Percentiles rank a stretch among this genome's conserved stretches.
These are phyloP conservation scores for Vanrija sp. DNA, from an alignment of 1,284 basidiomycete genomes.

Conservation along the genomic window DNA sequence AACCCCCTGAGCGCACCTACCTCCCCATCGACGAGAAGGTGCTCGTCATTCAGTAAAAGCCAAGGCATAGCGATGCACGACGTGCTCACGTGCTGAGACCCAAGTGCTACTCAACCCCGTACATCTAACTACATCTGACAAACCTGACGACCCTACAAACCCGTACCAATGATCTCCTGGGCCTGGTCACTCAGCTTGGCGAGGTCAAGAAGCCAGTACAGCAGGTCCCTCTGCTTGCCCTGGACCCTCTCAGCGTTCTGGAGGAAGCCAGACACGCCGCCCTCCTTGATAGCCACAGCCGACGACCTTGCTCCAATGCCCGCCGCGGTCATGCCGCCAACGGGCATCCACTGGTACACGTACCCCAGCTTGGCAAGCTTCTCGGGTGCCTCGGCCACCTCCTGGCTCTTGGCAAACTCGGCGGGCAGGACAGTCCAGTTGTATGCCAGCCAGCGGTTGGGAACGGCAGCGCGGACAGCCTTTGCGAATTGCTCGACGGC, in stretches of 20 bases:
- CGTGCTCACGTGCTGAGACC: too few species aligned
- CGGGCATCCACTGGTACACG: constrained; percentile 14
- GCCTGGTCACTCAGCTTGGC: constrained; percentile 14
- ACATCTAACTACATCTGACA: too few species aligned
- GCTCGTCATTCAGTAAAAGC: constrained; percentile 1
- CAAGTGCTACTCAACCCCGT: too few species aligned
- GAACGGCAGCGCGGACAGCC: constrained; percentile 7
- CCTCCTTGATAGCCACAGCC: constrained; percentile 8
- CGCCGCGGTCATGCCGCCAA: constrained; percentile 6
- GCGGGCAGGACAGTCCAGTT: constrained; percentile 7
- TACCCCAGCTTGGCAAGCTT: constrained; percentile 15
- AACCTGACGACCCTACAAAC: background rate
- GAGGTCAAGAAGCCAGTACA: constrained; percentile 20
- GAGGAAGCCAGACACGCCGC: constrained; percentile 8
- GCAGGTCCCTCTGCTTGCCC: too few species aligned
- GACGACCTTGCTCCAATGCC: constrained; percentile 4
- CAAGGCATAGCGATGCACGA: too few species aligned
- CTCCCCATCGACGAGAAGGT: constrained; percentile 36
- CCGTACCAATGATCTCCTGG: background rate
- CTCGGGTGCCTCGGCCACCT: constrained; percentile 1
- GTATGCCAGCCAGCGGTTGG: constrained; percentile 19
- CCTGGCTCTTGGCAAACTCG: background rate
- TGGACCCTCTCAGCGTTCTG: constrained; percentile 11
- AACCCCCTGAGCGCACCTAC: constrained; percentile 30
- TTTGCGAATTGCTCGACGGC: constrained; percentile 6